Evolutionary conservation across 2,329 filamentous ascomycete genomes (phyloP), one percentile per base, ranked within the genome.

Genomic region (Pseudogymnoascus sp.): DNA sequence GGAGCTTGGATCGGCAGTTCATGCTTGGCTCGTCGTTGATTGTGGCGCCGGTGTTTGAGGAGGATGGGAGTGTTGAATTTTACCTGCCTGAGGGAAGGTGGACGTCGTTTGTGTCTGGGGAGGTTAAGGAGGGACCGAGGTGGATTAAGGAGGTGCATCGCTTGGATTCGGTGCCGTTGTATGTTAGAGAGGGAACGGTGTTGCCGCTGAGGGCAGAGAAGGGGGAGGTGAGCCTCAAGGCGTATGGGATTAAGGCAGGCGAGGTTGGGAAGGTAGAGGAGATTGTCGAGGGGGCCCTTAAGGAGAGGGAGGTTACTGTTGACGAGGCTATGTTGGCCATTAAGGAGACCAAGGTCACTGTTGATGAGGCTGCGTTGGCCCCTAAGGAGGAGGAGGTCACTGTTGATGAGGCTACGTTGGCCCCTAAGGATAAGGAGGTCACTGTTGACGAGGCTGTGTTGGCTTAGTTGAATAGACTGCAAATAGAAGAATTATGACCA

Each of bases 21-120:
- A 84, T 87, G 81, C 77, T 87, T 38, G 84, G 84, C 0, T 74
- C 75, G n/a, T 78, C 78, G 60, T 72, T 87, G 21, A 72, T 87
- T 10, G 79, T 84, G 18, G 83, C 83, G 0, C 84, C 84, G 0
- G 78, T 87, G 1, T 86, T 86, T 66, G 77, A 78, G n/a, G 81
- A 84, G 66, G 76, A 77, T 7, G 83, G 83, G 0, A 75, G 77
- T 4, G 82, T 83, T 0, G 80, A 82, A 25, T 84, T 85, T 68
- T 87, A 87, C 69, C 72, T 83, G 5, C 81, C 81, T 2, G 73
- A 75, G n/a, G 80, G 79, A 8, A 72, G 71, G 28, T 82, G 80
- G 80, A 80, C 78, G n/a, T 77, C 70, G 64, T 81, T 79, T 71
- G 81, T 80, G 74, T 73, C 76, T 61, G 74, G 75, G 8, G 71